phyloP scores from a whole-genome alignment of 352 stramenopile species.

The Globisporangium splendens region DNA sequence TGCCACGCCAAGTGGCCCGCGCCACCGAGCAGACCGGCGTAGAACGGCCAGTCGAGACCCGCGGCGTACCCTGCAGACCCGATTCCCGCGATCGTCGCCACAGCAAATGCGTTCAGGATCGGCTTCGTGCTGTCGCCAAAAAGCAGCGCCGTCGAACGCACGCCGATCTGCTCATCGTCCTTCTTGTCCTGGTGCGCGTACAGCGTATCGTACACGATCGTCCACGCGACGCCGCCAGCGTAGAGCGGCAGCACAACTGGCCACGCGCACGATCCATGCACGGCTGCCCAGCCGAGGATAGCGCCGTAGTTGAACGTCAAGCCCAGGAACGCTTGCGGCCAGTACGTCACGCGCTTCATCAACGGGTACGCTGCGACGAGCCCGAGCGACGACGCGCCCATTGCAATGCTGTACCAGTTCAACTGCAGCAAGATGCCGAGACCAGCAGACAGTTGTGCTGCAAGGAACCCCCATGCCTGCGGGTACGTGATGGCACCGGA shows the following conservation, averaged over 20 bases:
- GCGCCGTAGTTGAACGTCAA: slow-evolving; percentile 99
- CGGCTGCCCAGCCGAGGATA: slow-evolving; percentile 91
- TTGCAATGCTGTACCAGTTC: slow-evolving; percentile 91
- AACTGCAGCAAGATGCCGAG: slow-evolving; percentile 94
- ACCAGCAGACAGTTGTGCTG: slow-evolving; percentile 87
- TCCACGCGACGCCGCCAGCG: slow-evolving; percentile 93
- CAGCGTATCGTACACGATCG: slow-evolving; percentile 99
- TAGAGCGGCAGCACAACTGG: slow-evolving; percentile 94
- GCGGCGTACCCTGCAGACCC: slow-evolving; percentile 73
- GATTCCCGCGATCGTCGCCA: slow-evolving; percentile 55
- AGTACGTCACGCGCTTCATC: slow-evolving; percentile 98
- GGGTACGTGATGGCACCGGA: slow-evolving; percentile 85
- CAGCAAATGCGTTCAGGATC: slow-evolving; percentile 87
- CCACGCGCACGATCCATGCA: slow-evolving; percentile 81
- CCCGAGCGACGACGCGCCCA: slow-evolving; percentile 91
- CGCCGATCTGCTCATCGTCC: slow-evolving; percentile 94
- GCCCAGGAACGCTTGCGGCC: slow-evolving; percentile 96
- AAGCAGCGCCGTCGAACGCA: slow-evolving; percentile 94
- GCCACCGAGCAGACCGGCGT: slow-evolving; percentile 79
- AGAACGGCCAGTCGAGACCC: slow-evolving; percentile 87
- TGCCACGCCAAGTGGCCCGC: slow-evolving; percentile 96
- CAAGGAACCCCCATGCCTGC: slow-evolving; percentile 94
- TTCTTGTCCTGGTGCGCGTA: slow-evolving; percentile 99
- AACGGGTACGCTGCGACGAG: slow-evolving; percentile 95
- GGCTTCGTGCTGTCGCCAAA: slow-evolving; percentile 95